Evolutionary conservation across 1,284 basidiomycete species (phyloP).

Genomic region (Pseudozyma tsukubaensis): DNA sequence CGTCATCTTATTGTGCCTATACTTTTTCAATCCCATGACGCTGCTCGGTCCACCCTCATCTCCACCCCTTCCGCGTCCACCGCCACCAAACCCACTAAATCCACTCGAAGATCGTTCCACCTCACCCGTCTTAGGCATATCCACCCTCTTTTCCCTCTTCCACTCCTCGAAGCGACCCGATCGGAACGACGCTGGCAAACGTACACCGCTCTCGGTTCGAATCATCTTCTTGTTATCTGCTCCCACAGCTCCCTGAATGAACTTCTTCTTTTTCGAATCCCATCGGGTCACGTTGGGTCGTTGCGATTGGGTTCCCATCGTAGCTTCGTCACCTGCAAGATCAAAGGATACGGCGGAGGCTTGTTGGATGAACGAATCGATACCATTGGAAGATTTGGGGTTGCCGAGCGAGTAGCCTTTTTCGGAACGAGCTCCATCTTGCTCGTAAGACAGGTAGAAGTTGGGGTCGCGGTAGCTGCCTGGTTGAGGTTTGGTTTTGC

Average conservation of each 20-base stretch:
- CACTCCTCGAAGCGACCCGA: slow-evolving; percentile 95
- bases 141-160: slow-evolving; percentile 80
- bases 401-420: slow-evolving; percentile 74
- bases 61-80: slow-evolving; percentile 3
- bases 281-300: slow-evolving; percentile 76
- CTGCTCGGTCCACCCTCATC: slow-evolving; percentile 70
- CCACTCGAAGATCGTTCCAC: too few species aligned
- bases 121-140: slow-evolving; percentile 85
- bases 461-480: slow-evolving; percentile 80
- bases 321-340: slow-evolving; percentile 78
- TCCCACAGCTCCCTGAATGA: slow-evolving; percentile 84
- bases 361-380: slow-evolving; percentile 88
- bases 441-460: slow-evolving; percentile 91
- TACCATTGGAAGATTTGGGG: slow-evolving; percentile 67
- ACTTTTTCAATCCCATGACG: slow-evolving; percentile 56
- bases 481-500: slow-evolving; percentile 17
- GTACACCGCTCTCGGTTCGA: slow-evolving; percentile 88
- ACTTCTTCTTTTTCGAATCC: slow-evolving; percentile 98
- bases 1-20: slow-evolving; percentile 54
- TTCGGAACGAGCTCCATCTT: slow-evolving; percentile 85
- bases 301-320: slow-evolving; percentile 61
- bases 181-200: slow-evolving; percentile 91
- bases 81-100: too few species aligned
- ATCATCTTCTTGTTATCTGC: slow-evolving; percentile 95
- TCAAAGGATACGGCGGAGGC: slow-evolving; percentile 84